A percentile compares a stretch with the other conserved stretches of the same genome.
Conservation (phyloP, 306 rosid genomes). For the Cicer bijugum region DNA sequence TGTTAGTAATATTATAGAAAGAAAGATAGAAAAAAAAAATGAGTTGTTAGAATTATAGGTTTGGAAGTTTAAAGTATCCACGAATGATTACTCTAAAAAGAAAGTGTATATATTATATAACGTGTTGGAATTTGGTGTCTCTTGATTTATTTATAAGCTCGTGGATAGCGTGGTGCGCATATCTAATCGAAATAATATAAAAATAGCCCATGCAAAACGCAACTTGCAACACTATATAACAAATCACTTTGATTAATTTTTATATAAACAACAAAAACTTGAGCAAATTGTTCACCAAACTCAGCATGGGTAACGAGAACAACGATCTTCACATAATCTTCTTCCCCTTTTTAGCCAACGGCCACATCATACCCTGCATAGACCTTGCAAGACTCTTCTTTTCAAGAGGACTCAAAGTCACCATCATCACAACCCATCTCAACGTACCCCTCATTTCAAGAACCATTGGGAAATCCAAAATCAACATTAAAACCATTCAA, state of each 20-base stretch:
- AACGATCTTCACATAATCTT: constrained; percentile 40
- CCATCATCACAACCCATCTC: constrained; percentile 47
- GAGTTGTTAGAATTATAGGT: too few species aligned
- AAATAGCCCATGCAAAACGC: constrained; percentile 27
- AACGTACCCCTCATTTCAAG: constrained; percentile 44
- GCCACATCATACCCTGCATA: constrained; percentile 46
- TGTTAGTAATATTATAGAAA: too few species aligned
- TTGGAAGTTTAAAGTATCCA: too few species aligned
- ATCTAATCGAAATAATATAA: background rate
- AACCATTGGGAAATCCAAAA: constrained; percentile 41
- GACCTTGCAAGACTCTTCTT: constrained; percentile 49
- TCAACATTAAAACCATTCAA: constrained; percentile 30
- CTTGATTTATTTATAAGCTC: too few species aligned
- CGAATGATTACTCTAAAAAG: too few species aligned
- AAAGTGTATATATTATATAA: too few species aligned
- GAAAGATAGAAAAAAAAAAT: too few species aligned
- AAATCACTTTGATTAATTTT: background rate
- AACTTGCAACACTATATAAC: background rate
- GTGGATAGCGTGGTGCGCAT: too few species aligned
- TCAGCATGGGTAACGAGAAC: constrained; percentile 34
- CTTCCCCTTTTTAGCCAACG: constrained; percentile 48
- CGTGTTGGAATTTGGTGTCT: too few species aligned
- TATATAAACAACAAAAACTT: constrained; percentile 13
- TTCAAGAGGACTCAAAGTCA: constrained; percentile 36
- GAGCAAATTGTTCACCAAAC: background rate